Conservation (phyloP, 805 yeast species). For the Hermanozyma aechmeae region DNA sequence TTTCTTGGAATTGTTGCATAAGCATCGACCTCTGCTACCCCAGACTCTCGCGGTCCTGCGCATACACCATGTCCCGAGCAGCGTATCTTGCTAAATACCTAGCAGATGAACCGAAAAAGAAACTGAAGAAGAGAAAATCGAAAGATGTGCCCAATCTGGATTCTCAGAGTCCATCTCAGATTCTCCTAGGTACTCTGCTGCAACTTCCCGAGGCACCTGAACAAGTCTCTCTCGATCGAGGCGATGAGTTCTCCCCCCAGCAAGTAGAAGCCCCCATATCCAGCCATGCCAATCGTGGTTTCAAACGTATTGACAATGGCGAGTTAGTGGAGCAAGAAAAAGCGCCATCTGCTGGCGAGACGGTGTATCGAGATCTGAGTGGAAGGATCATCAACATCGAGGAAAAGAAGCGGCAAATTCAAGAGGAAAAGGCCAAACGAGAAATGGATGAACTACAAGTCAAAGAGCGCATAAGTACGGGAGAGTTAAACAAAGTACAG, state of each 20-base stretch:
- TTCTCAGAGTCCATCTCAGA: neutral
- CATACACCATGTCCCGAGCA: slow-evolving; percentile 12
- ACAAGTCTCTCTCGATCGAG: slow-evolving; percentile 1
- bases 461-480: slow-evolving; percentile 9
- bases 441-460: slow-evolving; percentile 4
- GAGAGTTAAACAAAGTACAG: slow-evolving; percentile 27
- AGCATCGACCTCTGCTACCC: neutral
- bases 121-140: slow-evolving; percentile 10
- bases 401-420: slow-evolving; percentile 9
- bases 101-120: slow-evolving; percentile 8
- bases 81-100: slow-evolving; percentile 25
- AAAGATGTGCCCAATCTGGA: slow-evolving; percentile 1
- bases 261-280: slow-evolving; percentile 7
- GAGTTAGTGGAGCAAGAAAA: slow-evolving; percentile 1
- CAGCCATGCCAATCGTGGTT: slow-evolving; percentile 17
- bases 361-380: slow-evolving; percentile 49
- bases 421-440: slow-evolving; percentile 11
- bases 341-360: slow-evolving; percentile 5
- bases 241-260: slow-evolving; percentile 16
- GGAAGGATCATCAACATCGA: slow-evolving; percentile 46
- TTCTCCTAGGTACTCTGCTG: neutral
- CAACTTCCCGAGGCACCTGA: slow-evolving; percentile 2
- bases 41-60: neutral
- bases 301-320: slow-evolving; percentile 27
- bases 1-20: neutral